These are phyloP conservation scores for Coemansia javaensis DNA, from an alignment of 192 early-diverging fungal genomes.

Conservation along the genomic window DNA sequence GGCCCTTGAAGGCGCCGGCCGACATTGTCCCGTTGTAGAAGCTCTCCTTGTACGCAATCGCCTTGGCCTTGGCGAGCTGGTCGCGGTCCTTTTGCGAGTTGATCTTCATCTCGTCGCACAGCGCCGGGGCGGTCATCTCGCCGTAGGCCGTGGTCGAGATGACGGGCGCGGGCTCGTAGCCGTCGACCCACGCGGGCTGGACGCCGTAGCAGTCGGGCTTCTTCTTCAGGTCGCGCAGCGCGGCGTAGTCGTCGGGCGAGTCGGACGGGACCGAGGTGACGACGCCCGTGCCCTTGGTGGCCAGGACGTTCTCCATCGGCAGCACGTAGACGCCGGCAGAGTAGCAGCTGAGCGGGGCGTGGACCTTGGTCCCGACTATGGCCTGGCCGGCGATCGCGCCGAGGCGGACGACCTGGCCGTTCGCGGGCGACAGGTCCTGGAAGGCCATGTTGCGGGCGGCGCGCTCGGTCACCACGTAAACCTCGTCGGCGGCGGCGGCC, in stretches of 20 bases:
- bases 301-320: constrained; percentile 95
- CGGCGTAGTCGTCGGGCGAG: constrained; percentile 93
- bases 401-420: constrained; percentile 67
- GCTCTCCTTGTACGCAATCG: constrained; percentile 93
- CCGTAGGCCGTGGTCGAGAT: constrained; percentile 84
- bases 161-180: constrained; percentile 78
- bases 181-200: constrained; percentile 78
- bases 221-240: constrained; percentile 88
- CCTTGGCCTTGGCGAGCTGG: constrained; percentile 91
- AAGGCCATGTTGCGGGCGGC: constrained; percentile 97
- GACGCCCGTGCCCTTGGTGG: constrained; percentile 96
- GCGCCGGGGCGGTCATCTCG: constrained; percentile 73
- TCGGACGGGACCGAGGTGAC: constrained; percentile 99
- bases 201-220: constrained; percentile 92
- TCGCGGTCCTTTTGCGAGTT: constrained; percentile 92
- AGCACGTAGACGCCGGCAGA: constrained; percentile 78
- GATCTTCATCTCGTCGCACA: constrained; percentile 91
- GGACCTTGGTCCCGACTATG: constrained; percentile 84
- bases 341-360: constrained; percentile 80
- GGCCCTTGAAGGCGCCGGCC: constrained; percentile 76
- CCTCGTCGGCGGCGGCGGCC: constrained; percentile 64
- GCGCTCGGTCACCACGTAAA: constrained; percentile 86
- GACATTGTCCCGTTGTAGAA: constrained; percentile 90
- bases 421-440: constrained; percentile 74
- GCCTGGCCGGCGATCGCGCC: constrained; percentile 70